Base-by-base conservation (phyloP, 768 basidiomycete genomes). In the Boletus pseudo-olivaceus region DNA sequence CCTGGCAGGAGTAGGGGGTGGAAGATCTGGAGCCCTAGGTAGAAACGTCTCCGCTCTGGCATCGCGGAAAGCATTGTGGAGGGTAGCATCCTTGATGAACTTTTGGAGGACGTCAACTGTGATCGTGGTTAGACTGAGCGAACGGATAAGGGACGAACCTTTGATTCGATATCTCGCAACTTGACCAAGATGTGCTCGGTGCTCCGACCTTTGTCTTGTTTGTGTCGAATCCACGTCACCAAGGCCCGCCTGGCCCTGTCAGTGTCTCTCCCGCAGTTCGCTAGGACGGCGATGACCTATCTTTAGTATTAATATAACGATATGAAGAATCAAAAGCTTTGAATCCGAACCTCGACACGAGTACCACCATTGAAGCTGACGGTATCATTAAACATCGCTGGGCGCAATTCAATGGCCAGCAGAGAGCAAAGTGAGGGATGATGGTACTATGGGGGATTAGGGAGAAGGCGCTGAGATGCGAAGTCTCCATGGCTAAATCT, bases 211-310 rank as follows among this genome's bases (percentile, higher is more conserved):
- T 70, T 70, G 7, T 23, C 26, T 49, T 72, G 70, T 27, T 70
- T 70, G 34, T 51, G 64, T 44, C 50, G 53, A 40, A 70, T 72
- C 62, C 67, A 70, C 0, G 54, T 67, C 7, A 72, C 67, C 1
- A 70, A 47, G 19, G 69, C 69, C 12, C 61, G 60, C 39, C 61
- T 61, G 14, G 69, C 69, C 38, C 12, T 61, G 38, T 55, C 59
- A 7, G 59, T 67, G 51, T 70, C 70, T 32, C 57, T 56, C 7
- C 69, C 69, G 44, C 69, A 70, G 19, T 72, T 72, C 2, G 69
- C 69, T n/a, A 70, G 56, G 27, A 70, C 69, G 7, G 68, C 14
- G 47, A 72, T 62, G 52, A 70, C 69, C 69, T 70, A 35, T 59
- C 27, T 8, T 9, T 39, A 23, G 49, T 17, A 12, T 62, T n/a